A percentile compares a stretch with the other conserved stretches of the same genome.
Evolutionary conservation across 306 rosid species (phyloP).

Genomic region (Alnus rubra): DNA sequence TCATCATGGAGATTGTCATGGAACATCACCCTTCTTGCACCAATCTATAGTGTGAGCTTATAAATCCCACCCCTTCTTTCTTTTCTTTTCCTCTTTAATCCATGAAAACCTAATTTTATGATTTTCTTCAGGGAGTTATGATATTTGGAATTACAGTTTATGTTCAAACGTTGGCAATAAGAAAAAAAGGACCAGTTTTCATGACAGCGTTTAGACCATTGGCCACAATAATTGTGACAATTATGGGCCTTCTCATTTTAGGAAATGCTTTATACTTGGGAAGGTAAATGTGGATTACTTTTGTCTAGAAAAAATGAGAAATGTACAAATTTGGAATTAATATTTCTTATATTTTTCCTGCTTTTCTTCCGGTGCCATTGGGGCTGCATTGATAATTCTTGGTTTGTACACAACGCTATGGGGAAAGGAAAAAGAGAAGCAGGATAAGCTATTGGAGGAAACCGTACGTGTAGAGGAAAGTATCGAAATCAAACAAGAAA

Average conservation of each 20-base stretch:
- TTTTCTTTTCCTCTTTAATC: too few relatives aligned
- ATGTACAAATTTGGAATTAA: neutral
- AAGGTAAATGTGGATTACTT: constrained; percentile 4
- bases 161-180: constrained; percentile 12
- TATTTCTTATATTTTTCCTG: neutral
- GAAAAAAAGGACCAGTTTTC: constrained; percentile 33
- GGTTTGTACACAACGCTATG: constrained; percentile 29
- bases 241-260: constrained; percentile 18
- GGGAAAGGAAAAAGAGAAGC: constrained; percentile 28
- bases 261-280: constrained; percentile 31
- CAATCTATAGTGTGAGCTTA: constrained; percentile 11
- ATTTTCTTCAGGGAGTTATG: constrained; percentile 26
- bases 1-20: constrained; percentile 31
- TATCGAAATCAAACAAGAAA: neutral
- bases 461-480: too few relatives aligned
- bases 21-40: constrained; percentile 31
- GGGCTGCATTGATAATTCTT: constrained; percentile 19
- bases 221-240: constrained; percentile 9
- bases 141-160: constrained; percentile 7
- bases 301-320: neutral
- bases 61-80: too few relatives aligned
- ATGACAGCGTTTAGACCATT: constrained; percentile 30
- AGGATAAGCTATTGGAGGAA: neutral
- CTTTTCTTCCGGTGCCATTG: constrained; percentile 14
- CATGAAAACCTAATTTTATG: too few relatives aligned